Evolutionary conservation across 352 stramenopile genomes (phyloP), one percentile per base, ranked within the genome.

Genomic region (Phytophthora sp.): DNA sequence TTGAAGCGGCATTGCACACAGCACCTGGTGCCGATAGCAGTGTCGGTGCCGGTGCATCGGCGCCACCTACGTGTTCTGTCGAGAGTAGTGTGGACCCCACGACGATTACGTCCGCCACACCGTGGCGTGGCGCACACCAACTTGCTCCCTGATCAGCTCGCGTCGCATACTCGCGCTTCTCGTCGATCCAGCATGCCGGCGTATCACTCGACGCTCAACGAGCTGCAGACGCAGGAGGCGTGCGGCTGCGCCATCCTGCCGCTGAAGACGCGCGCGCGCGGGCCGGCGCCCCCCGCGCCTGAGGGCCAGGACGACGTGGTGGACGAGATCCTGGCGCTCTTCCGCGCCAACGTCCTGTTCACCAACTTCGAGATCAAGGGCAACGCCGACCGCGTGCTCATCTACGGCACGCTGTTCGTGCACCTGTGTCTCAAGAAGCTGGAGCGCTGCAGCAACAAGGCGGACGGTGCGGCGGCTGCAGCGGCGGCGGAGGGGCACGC

Each of bases 381-480:
- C 37, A 80, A 79, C 50, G 88, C 90, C 35, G 93, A 98, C 75
- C 88, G 92, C 48, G 92, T 96, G 63, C 79, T 98, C 46, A 94
- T 98, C 65, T 98, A 98, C 77, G 86, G 96, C 43, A 98, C 93
- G 55, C 81, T 98, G 20, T 98, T 95, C 68, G 89, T 96, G 27
- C 85, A 96, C 66, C 64, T 97, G 51, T 97, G 87, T 58, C 79
- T 98, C 15, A 96, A 96, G 79, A 95, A 96, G 64, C 69, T 96
- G 20, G 92, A 98, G 61, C 80, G 85, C 55, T 91, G 82, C 62
- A 67, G 72, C 11, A 88, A 72, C 54, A 96, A 96, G 64, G 49
- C 73, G 10, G 86, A 95, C 51, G 83, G 83, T 92, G 37, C 24
- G 64, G 41, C 31, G 10, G 21, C 17, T 45, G 23, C 27, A 6